These are phyloP conservation scores for Picea glauca DNA, from an alignment of 75 land plant species.

Conservation along the genomic window DNA sequence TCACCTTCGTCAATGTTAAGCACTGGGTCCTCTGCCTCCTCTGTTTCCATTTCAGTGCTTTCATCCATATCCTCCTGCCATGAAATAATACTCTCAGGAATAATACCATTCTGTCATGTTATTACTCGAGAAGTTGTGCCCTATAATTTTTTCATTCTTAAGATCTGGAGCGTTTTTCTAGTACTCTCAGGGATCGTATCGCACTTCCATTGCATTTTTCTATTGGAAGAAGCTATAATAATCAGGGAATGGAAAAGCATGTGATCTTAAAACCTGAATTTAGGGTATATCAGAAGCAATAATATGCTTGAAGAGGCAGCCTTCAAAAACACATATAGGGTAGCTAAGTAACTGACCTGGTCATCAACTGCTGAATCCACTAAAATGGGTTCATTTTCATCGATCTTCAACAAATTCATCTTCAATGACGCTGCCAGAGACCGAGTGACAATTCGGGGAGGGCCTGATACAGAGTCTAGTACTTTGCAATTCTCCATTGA, in stretches of 20 bases:
- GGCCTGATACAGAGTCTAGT: neutral
- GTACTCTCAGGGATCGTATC: too few species aligned
- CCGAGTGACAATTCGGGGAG: neutral
- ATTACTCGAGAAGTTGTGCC: too few species aligned
- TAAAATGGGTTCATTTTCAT: neutral
- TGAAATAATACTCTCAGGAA: neutral
- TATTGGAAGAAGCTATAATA: too few species aligned
- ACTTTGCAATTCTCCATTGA: neutral
- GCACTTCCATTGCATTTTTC: too few species aligned
- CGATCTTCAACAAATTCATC: neutral
- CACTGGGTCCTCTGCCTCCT: slow-evolving; percentile 18
- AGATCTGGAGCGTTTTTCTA: too few species aligned
- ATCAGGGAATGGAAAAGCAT: too few species aligned
- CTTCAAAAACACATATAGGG: too few species aligned
- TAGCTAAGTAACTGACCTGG: neutral
- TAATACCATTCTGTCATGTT: too few species aligned
- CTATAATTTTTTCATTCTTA: too few species aligned
- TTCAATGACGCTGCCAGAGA: neutral
- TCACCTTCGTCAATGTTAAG: slow-evolving; percentile 25
- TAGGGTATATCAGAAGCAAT: neutral
- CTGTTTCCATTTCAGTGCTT: slow-evolving; percentile 10
- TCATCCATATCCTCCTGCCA: neutral
- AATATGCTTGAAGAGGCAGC: neutral
- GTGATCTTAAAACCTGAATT: too few species aligned
- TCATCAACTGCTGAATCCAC: neutral